Conservation (phyloP, 192 early-diverging fungal genomes). For the Funneliformis geosporum region DNA sequence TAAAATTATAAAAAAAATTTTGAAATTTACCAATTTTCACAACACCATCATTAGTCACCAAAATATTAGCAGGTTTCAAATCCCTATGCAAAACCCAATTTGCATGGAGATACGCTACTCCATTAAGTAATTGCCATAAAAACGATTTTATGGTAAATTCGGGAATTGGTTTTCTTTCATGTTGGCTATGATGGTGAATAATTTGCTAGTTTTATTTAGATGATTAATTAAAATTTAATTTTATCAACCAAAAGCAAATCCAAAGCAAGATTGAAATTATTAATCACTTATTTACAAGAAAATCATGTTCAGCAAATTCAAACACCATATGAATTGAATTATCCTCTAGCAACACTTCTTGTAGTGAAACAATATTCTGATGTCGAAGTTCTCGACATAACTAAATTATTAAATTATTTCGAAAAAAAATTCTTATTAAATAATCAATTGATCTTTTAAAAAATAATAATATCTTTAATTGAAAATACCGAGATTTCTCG, state of each 20-base stretch:
- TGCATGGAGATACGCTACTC: conserved; percentile 62
- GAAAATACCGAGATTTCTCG: conserved; percentile 80
- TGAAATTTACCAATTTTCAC: conserved; percentile 88
- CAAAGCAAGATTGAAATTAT: not conserved
- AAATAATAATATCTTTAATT: not conserved
- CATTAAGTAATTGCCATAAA: conserved; percentile 78
- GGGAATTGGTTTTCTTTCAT: conserved; percentile 75
- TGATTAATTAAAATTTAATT: conserved; percentile 23
- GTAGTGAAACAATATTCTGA: conserved; percentile 82
- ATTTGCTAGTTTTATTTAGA: conserved; percentile 65
- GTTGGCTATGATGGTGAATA: conserved; percentile 84
- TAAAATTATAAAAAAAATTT: conserved; percentile 28
- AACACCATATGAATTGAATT: conserved; percentile 95
- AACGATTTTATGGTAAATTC: conserved; percentile 87
- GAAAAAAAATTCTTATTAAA: not conserved
- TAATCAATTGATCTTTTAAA: not conserved
- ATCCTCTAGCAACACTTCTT: conserved; percentile 91
- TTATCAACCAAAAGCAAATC: conserved; percentile 7
- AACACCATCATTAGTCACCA: conserved; percentile 76
- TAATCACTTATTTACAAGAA: conserved; percentile 57
- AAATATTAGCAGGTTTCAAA: conserved; percentile 65
- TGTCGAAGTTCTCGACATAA: conserved; percentile 89
- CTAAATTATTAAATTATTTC: conserved; percentile 33
- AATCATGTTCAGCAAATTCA: conserved; percentile 96
- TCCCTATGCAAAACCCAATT: conserved; percentile 75